phyloP scores from a whole-genome alignment of 192 early-diverging fungal genomes.

The Coemansia sp. region DNA sequence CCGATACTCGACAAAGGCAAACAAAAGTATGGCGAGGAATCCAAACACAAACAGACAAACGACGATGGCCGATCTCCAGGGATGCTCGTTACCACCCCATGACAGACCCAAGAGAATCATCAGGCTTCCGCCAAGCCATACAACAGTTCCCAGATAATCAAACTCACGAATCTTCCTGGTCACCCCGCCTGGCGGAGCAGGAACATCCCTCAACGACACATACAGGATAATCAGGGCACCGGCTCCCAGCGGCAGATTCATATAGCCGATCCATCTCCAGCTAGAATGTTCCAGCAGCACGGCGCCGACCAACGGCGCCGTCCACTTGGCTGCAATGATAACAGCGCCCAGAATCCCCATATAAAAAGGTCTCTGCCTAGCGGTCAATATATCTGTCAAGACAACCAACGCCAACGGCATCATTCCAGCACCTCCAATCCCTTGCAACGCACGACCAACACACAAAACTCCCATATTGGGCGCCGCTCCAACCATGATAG shows the following conservation, averaged over 20 bases:
- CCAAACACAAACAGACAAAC: slow-evolving; percentile 55
- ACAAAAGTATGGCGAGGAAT: slow-evolving; percentile 39
- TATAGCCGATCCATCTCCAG: slow-evolving; percentile 78
- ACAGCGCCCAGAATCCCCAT: slow-evolving; percentile 67
- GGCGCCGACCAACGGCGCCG: slow-evolving; percentile 73
- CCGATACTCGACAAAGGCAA: slow-evolving; percentile 61
- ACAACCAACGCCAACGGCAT: slow-evolving; percentile 71
- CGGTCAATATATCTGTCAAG: slow-evolving; percentile 71
- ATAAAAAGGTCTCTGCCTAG: slow-evolving; percentile 68
- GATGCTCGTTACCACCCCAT: slow-evolving; percentile 63
- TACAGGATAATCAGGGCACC: slow-evolving; percentile 56
- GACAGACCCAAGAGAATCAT: slow-evolving; percentile 60
- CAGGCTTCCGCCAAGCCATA: slow-evolving; percentile 57
- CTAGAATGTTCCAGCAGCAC: slow-evolving; percentile 61
- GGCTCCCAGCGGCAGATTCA: slow-evolving; percentile 74
- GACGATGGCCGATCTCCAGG: slow-evolving; percentile 58
- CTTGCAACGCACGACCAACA: slow-evolving; percentile 70
- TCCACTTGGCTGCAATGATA: slow-evolving; percentile 62
- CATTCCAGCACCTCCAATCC: slow-evolving; percentile 70
- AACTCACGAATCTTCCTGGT: slow-evolving; percentile 52
- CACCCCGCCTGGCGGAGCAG: slow-evolving; percentile 35
- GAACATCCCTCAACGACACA: slow-evolving; percentile 62
- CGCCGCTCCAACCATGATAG: slow-evolving; percentile 48
- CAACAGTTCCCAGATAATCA: slow-evolving; percentile 60
- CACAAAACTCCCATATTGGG: slow-evolving; percentile 58